These are phyloP conservation scores for Mycena filopes DNA, from an alignment of 768 basidiomycete species.

Conservation along the genomic window DNA sequence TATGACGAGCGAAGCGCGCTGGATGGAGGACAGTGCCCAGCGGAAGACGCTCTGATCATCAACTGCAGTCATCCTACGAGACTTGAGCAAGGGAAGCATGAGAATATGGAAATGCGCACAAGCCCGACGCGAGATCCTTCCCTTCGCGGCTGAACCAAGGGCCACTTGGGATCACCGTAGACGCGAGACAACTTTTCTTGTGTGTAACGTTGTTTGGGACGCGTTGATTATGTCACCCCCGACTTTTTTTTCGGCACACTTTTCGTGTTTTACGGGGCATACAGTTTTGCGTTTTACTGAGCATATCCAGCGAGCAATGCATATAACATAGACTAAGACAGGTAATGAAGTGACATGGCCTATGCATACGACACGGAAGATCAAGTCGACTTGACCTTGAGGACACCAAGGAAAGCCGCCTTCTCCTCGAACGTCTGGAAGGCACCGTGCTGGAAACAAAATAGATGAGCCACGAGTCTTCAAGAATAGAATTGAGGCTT, in stretches of 20 bases:
- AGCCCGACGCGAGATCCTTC: constrained; percentile 25
- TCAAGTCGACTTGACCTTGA: constrained; percentile 82
- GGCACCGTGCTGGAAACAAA: constrained; percentile 77
- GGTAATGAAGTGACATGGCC: constrained; percentile 46
- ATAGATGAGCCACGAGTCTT: constrained; percentile 10
- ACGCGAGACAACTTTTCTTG: constrained; percentile 17
- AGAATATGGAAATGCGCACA: constrained; percentile 16
- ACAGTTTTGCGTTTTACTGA: too few relatives aligned
- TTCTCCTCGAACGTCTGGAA: constrained; percentile 99
- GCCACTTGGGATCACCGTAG: constrained; percentile 1
- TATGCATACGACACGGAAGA: constrained; percentile 53
- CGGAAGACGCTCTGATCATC: constrained; percentile 89
- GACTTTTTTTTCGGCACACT: too few relatives aligned
- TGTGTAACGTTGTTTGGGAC: constrained; percentile 7
- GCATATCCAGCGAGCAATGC: constrained; percentile 18
- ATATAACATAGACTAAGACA: constrained; percentile 27
- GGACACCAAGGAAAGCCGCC: constrained; percentile 91
- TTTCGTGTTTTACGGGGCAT: too few relatives aligned
- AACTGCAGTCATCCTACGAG: constrained; percentile 82
- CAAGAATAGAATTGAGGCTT: constrained; percentile 46
- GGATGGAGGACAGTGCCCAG: constrained; percentile 67
- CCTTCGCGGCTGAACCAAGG: constrained; percentile 7
- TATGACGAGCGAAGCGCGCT: constrained; percentile 35
- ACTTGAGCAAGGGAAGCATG: constrained; percentile 6
- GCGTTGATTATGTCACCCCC: background rate